Conservation (phyloP, 2,329 filamentous ascomycete species). For the Cladophialophora carrionii region DNA sequence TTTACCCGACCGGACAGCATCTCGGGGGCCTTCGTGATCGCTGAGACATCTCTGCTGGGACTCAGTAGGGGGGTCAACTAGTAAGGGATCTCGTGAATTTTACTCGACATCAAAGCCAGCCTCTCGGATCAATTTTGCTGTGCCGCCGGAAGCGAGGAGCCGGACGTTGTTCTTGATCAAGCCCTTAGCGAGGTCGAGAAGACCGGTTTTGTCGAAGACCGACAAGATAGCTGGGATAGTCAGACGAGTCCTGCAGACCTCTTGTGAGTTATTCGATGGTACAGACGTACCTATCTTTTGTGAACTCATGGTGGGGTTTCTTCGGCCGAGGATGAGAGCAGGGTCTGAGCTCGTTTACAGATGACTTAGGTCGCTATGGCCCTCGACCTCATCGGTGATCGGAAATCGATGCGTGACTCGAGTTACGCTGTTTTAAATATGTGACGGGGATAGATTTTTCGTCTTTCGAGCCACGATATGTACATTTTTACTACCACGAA, state of each 20-base stretch:
- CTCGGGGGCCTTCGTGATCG: conserved; percentile 94
- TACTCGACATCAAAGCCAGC: conserved; percentile 94
- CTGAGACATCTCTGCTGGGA: conserved; percentile 82
- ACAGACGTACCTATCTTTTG: conserved; percentile 33
- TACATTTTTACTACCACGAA: neutral
- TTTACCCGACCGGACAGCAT: conserved; percentile 93
- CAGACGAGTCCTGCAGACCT: conserved; percentile 14
- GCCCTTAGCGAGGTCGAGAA: conserved; percentile 89
- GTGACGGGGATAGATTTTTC: neutral
- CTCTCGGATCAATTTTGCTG: conserved; percentile 93
- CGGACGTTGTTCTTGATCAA: conserved; percentile 86
- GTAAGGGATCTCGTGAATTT: conserved; percentile 30
- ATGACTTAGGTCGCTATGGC: neutral
- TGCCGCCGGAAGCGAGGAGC: conserved; percentile 91
- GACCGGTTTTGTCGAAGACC: conserved; percentile 97
- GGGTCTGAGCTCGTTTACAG: conserved; percentile 78
- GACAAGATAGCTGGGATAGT: conserved; percentile 76
- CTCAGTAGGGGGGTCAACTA: conserved; percentile 19
- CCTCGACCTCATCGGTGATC: neutral
- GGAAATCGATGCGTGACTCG: neutral
- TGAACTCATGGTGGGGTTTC: conserved; percentile 22
- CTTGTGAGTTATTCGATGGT: conserved; percentile 9
- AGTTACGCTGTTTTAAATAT: neutral
- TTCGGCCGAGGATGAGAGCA: conserved; percentile 33
- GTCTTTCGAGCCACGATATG: neutral